These are phyloP conservation scores for Eucalyptus virginea DNA, from an alignment of 345 rosid genomes.

Conservation along the genomic window DNA sequence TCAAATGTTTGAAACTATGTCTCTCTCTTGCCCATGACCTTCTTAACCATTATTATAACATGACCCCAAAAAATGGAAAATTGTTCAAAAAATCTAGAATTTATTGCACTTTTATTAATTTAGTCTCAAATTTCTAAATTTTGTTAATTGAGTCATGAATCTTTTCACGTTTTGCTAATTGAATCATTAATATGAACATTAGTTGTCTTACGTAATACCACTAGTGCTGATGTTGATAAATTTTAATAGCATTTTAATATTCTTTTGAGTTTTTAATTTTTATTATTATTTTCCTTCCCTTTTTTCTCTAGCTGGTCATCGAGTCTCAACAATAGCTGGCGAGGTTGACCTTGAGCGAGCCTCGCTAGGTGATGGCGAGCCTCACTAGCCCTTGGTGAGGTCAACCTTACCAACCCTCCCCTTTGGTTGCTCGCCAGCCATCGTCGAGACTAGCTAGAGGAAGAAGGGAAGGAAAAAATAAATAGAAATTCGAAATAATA, in stretches of 20 bases:
- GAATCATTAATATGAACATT: too few species aligned
- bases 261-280: too few species aligned
- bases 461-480: not conserved
- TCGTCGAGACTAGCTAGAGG: not conserved
- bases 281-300: too few species aligned
- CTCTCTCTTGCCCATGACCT: not conserved
- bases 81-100: too few species aligned
- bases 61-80: not conserved
- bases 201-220: fast-evolving
- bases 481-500: too few species aligned
- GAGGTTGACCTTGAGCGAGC: not conserved
- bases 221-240: fast-evolving
- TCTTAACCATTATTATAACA: not conserved
- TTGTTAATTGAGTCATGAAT: too few species aligned
- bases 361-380: not conserved
- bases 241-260: too few species aligned
- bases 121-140: not conserved
- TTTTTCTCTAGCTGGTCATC: not conserved
- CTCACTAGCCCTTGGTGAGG: not conserved
- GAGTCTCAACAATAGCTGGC: not conserved
- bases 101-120: too few species aligned
- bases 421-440: fast-evolving
- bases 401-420: not conserved
- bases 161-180: too few species aligned
- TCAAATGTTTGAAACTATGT: not conserved